These are phyloP conservation scores for Trametes cinnabarina DNA, from an alignment of 768 basidiomycete genomes.

Conservation along the genomic window DNA sequence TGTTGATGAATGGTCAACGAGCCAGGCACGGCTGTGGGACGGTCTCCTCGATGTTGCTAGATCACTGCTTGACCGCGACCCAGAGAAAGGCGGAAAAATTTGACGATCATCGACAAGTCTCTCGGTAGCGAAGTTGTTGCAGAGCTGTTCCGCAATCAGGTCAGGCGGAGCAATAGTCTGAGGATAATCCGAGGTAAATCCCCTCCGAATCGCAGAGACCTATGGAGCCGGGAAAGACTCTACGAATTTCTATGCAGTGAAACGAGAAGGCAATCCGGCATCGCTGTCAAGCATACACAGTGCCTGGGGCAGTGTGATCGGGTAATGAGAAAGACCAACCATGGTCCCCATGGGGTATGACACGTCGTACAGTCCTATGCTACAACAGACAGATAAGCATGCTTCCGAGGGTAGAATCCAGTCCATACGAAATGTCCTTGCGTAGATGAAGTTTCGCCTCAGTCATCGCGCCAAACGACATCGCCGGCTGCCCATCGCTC, in stretches of 20 bases:
- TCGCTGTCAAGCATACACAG: not conserved
- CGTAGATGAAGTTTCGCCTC: constrained; percentile 3
- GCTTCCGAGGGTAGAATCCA: not conserved
- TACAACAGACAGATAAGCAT: constrained; percentile 11
- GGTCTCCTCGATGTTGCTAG: not conserved
- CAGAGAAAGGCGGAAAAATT: constrained; percentile 4
- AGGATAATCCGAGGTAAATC: constrained; percentile 9
- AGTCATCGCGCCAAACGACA: constrained; percentile 81
- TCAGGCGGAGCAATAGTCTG: constrained; percentile 9
- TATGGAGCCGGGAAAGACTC: not conserved
- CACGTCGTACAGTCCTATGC: not conserved
- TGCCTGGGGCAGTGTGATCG: too few species aligned
- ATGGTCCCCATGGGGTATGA: constrained; percentile 7
- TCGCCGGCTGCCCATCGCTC: constrained; percentile 84
- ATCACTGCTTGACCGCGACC: not conserved
- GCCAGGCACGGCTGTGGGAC: not conserved
- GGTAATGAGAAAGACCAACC: too few species aligned
- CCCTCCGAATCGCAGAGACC: not conserved
- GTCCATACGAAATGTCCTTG: not conserved
- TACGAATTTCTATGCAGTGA: not conserved
- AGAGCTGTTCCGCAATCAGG: constrained; percentile 15
- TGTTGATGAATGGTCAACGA: not conserved
- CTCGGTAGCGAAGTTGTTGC: constrained; percentile 18
- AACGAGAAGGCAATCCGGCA: not conserved
- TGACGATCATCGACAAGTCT: not conserved